phyloP scores from a whole-genome alignment of 176 grass and related monocot genomes.

The Avena insularis region DNA sequence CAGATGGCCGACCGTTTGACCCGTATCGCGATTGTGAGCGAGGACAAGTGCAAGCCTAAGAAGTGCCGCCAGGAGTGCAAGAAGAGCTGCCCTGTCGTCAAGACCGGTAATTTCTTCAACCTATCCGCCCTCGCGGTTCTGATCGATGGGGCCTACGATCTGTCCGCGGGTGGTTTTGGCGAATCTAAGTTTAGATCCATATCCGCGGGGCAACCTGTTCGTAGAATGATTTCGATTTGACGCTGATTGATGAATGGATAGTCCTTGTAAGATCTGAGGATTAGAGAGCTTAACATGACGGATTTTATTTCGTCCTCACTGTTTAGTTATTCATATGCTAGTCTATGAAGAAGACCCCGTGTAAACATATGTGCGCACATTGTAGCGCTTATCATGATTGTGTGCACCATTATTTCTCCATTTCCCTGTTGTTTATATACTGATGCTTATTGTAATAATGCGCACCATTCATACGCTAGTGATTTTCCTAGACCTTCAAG shows the following conservation, averaged over 20 bases:
- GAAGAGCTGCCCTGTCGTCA: slow-evolving; percentile 98
- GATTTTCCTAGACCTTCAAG: neutral
- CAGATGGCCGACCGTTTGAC: slow-evolving; percentile 88
- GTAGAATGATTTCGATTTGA: neutral
- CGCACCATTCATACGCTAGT: too few species aligned
- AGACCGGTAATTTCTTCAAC: slow-evolving; percentile 61
- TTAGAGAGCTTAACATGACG: neutral
- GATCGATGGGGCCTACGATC: neutral
- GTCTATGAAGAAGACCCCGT: neutral
- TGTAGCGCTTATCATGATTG: neutral
- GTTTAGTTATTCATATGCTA: neutral
- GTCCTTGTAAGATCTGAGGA: slow-evolving; percentile 36
- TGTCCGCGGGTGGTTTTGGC: neutral
- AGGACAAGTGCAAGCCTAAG: slow-evolving; percentile 95
- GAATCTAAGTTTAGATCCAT: slow-evolving; percentile 31
- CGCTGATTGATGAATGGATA: slow-evolving; percentile 2
- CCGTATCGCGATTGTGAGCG: slow-evolving; percentile 94
- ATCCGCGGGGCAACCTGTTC: neutral
- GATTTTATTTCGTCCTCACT: slow-evolving; percentile 1
- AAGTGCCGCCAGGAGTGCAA: slow-evolving; percentile 99
- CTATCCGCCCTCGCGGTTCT: neutral
- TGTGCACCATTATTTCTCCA: neutral
- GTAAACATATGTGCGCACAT: neutral
- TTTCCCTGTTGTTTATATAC: neutral
- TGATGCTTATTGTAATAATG: neutral